A percentile compares a stretch with the other conserved stretches of the same genome.
Conservation (phyloP, 306 rosid species). For the Trifolium dubium region DNA sequence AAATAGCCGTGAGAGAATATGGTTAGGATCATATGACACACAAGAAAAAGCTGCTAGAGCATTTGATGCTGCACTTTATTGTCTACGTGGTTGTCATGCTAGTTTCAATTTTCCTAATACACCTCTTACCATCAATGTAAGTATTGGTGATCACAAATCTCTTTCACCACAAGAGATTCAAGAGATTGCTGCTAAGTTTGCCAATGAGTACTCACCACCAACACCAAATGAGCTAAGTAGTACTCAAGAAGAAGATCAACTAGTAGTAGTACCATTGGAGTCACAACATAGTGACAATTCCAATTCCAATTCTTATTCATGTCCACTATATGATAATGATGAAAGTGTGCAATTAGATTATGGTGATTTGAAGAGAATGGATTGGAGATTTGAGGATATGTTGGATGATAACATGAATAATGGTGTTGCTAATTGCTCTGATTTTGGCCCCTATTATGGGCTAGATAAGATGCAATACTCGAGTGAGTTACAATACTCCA, state of each 20-base stretch:
- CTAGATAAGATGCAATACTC: constrained; percentile 45
- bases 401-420: constrained; percentile 41
- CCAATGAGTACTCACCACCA: constrained; percentile 30
- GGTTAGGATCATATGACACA: constrained; percentile 74
- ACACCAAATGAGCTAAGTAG: background rate
- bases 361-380: constrained; percentile 37
- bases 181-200: constrained; percentile 58
- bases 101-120: constrained; percentile 63
- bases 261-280: constrained; percentile 4
- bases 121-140: constrained; percentile 37
- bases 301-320: background rate
- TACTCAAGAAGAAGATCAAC: constrained; percentile 13
- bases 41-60: constrained; percentile 76
- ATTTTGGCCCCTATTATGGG: constrained; percentile 40
- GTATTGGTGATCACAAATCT: constrained; percentile 3
- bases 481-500: constrained; percentile 37
- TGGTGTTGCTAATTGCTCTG: background rate
- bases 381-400: constrained; percentile 54
- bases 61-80: constrained; percentile 73
- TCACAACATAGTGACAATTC: background rate
- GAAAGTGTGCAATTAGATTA: too few relatives aligned
- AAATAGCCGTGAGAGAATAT: constrained; percentile 70
- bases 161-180: constrained; percentile 58
- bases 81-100: constrained; percentile 64
- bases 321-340: constrained; percentile 10